Percentiles rank a stretch among this genome's conserved stretches.
Evolutionary conservation across 2,329 filamentous ascomycete genomes (phyloP).

Genomic region (Falciphora oryzae): DNA sequence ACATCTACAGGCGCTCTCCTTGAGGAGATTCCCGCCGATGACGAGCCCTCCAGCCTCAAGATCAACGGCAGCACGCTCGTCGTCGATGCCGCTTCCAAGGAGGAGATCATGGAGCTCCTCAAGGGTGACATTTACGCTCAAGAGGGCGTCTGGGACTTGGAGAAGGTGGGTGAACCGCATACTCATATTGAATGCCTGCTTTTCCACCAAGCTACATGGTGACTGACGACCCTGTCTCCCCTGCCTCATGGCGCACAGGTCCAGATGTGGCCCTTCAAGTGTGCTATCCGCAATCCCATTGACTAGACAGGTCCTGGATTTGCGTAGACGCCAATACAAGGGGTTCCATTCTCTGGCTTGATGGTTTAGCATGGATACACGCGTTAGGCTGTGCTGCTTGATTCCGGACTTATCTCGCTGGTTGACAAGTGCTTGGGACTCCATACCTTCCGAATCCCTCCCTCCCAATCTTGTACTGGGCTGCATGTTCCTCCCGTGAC

Average conservation of each 20-base stretch:
- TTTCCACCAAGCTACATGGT: neutral
- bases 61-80: conserved; percentile 73
- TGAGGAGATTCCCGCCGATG: conserved; percentile 57
- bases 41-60: conserved; percentile 51
- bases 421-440: neutral
- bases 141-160: conserved; percentile 74
- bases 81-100: conserved; percentile 57
- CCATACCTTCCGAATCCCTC: neutral
- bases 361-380: neutral
- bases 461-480: neutral
- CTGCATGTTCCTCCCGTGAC: neutral
- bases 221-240: neutral
- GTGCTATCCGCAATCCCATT: conserved; percentile 23
- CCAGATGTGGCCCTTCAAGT: conserved; percentile 28
- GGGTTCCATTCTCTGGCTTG: neutral
- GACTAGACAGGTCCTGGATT: neutral
- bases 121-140: conserved; percentile 67
- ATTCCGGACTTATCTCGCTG: neutral
- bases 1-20: conserved; percentile 55
- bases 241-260: conserved; percentile 13
- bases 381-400: neutral
- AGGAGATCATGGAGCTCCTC: conserved; percentile 62
- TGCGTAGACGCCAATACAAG: neutral
- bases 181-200: neutral
- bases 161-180: conserved; percentile 43